Evolutionary conservation across 495 filamentous ascomycete species (phyloP), one percentile per base, ranked within the genome.

Genomic region (Daldinia bambusicola): DNA sequence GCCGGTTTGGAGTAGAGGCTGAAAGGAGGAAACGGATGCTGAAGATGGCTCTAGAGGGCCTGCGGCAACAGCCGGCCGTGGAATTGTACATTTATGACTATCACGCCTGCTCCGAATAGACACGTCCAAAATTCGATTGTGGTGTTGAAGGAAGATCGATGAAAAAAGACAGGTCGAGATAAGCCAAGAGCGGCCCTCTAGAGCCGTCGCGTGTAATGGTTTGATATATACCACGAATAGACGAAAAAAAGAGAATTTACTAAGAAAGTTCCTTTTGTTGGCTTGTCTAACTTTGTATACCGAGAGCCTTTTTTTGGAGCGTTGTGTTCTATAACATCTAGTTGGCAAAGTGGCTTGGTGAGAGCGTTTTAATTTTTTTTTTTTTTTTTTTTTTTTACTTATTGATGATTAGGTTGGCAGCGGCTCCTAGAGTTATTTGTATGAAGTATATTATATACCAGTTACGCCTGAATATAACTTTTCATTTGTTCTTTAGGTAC

Each of bases 201-300:
- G 67, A 75, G 67, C 61, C 66, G 48, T 62, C 66, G 67, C 69
- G 70, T 76, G 66, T 76, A 76, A 77, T 76, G 74, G 70, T 68
- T 55, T 55, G 61, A 38, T 66, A 78, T 71, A 76, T 78, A 76
- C 72, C 71, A 76, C 56, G 72, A 78, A 78, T 78, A 78, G 74
- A 78, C 74, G 64, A 77, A 69, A 70, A 70, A 69, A 36, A 3
- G 68, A 76, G 76, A 71, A 55, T 31, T 57, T 57, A 60, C 53
- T 64, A 61, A 69, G 70, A 70, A 72, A 70, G 34, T 61, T 69
- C 43, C 41, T 40, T 64, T 59, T 16, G 37, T 13, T 43, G 37
- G 55, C 14, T 60, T 50, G 43, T 20, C 6, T 26, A 26, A 26
- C 26, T 26, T 45, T 45, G 41, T 45, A 48, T 10, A 22, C 20